phyloP scores from a whole-genome alignment of 1,139 yeast species.

The Petasospora fabianii region DNA sequence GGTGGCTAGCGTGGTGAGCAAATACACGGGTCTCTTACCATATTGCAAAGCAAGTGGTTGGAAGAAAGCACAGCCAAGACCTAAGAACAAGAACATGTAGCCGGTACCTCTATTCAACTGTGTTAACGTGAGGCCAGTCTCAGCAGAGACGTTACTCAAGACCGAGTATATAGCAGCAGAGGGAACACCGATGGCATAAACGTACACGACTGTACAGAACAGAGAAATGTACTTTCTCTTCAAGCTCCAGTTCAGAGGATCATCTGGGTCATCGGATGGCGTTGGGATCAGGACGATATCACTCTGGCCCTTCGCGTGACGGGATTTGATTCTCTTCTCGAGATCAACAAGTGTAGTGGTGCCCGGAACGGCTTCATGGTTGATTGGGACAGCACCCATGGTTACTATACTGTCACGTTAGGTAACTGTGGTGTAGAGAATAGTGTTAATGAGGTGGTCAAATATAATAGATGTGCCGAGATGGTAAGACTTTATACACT shows the following conservation, averaged over 20 bases:
- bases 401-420: no score
- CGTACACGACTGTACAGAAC: conserved; percentile 38
- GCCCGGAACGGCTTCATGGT: conserved; percentile 51
- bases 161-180: conserved; percentile 45
- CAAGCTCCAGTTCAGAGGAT: conserved; percentile 42
- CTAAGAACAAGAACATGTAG: conserved; percentile 41
- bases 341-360: conserved; percentile 55
- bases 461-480: no score
- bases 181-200: conserved; percentile 42
- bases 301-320: conserved; percentile 25
- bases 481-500: no score
- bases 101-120: conserved; percentile 50
- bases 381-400: conserved; percentile 18
- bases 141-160: conserved; percentile 36
- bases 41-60: conserved; percentile 50
- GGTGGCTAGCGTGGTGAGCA: conserved; percentile 35
- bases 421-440: no score
- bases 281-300: conserved; percentile 34
- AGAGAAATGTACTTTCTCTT: conserved; percentile 35
- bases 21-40: conserved; percentile 49
- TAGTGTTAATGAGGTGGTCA: no score
- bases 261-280: conserved; percentile 41
- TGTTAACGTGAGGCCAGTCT: conserved; percentile 36
- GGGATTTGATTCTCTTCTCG: conserved; percentile 27
- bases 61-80: conserved; percentile 44